Base-by-base conservation (phyloP, 2,329 filamentous ascomycete species). In the Apiospora kogelbergensis region DNA sequence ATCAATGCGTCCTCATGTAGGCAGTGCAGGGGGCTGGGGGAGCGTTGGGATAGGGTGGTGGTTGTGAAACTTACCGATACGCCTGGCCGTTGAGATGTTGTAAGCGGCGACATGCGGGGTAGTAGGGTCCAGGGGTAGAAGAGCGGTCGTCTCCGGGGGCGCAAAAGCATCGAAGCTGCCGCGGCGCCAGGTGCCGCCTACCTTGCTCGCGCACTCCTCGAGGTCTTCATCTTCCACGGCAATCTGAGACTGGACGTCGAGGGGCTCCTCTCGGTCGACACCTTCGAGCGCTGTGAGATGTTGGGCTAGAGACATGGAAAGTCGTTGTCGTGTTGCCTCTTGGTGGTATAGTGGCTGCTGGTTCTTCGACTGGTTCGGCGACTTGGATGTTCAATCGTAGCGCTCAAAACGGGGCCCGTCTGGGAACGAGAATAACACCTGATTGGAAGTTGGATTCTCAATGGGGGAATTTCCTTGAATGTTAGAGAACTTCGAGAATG, bases 251-350 rank as follows among this genome's bases (percentile, higher is more conserved):
- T 70, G 1, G 67, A 53, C 48, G 53, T 74, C 72, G 68, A 67
- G 73, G 67, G 65, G 74, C 70, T 73, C 73, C 70, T 78, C 78
- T 64, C 80, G 80, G 70, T 83, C 81, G 70, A 82, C 80, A 70
- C 81, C 81, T 75, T 83, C 80, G 66, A 72, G 74, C 64, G 80
- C 78, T 20, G 80, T 82, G 67, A 82, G 79, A 74, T 82, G 81
- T 71, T 82, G 81, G 72, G 79, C 81, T 70, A 83, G 78, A 72
- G 81, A 83, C 81, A 83, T 83, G 64, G 72, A 63, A 41, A 63
- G 66, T 60, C 53, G 63, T 41, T 24, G 60, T 33, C 11, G 26
- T 10, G 11, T 42, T 42, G 40, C 40, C 40, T 42, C 11, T 45
- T 13, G 46, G 3, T 15, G 13, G 30, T 10, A 15, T 37, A n/a